phyloP scores from a whole-genome alignment of 345 rosid species.

The Camelina sativa region DNA sequence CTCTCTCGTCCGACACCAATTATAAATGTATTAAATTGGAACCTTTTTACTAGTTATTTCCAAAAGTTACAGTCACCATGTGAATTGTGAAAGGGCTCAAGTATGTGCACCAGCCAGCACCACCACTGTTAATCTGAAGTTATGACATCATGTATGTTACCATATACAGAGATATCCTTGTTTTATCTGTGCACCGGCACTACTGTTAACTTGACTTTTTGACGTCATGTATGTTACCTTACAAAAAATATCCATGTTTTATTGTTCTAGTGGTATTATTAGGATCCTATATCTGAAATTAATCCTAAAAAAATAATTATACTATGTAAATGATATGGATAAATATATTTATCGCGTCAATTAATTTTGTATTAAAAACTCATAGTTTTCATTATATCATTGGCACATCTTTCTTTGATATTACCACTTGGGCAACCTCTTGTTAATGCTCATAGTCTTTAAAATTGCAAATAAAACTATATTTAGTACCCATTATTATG shows the following conservation, averaged over 20 bases:
- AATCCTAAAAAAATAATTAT: no score
- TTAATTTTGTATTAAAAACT: background rate
- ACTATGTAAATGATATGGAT: background rate
- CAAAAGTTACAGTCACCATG: conserved; percentile 31
- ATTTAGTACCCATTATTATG: background rate
- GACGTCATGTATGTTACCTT: conserved; percentile 28
- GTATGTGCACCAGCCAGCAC: conserved; percentile 17
- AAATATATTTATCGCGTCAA: background rate
- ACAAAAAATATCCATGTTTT: conserved; percentile 13
- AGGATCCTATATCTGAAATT: no score
- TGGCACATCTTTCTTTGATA: background rate
- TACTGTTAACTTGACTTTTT: conserved; percentile 28
- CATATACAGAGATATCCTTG: conserved; percentile 18
- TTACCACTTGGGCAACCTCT: background rate
- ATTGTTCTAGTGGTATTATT: background rate
- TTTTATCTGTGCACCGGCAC: conserved; percentile 19
- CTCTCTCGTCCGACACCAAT: conserved; percentile 28
- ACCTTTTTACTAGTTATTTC: conserved; percentile 25
- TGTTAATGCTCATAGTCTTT: conserved; percentile 24
- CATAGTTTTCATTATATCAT: background rate
- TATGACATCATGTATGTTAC: conserved; percentile 32
- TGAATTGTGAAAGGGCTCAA: conserved; percentile 28
- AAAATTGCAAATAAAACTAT: conserved; percentile 23
- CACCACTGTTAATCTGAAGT: conserved; percentile 29
- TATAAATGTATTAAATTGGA: background rate